Conservation (phyloP, 1,139 yeast genomes). For the Candida sp. region DNA sequence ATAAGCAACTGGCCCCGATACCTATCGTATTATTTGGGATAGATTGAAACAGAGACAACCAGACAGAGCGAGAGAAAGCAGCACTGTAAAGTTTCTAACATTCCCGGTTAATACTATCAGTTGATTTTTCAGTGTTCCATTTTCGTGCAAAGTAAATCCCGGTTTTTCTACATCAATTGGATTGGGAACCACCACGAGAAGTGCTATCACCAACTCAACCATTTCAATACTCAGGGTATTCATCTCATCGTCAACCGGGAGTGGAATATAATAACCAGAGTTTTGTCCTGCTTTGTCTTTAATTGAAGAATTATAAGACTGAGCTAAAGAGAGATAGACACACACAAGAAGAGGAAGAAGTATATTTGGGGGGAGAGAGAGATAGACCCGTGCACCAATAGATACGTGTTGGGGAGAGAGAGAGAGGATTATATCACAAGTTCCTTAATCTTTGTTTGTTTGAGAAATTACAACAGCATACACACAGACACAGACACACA, state of each 20-base stretch:
- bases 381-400: not conserved
- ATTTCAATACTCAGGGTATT: not conserved
- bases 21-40: too few species aligned
- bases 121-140: not conserved
- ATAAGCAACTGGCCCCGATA: not conserved
- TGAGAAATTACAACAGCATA: not conserved
- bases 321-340: not conserved
- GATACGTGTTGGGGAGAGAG: too few species aligned
- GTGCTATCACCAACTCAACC: not conserved
- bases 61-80: too few species aligned
- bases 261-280: not conserved
- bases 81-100: not conserved
- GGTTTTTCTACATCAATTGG: not conserved
- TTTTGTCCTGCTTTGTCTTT: not conserved
- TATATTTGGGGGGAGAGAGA: not conserved
- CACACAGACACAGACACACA: too few species aligned
- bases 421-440: not conserved
- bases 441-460: not conserved
- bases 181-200: not conserved
- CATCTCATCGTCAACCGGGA: not conserved
- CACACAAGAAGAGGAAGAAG: not conserved
- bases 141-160: not conserved
- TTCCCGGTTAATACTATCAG: not conserved
- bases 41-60: too few species aligned
- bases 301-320: not conserved